phyloP scores from a whole-genome alignment of 352 stramenopile genomes.

The Phytopythium sindhum region DNA sequence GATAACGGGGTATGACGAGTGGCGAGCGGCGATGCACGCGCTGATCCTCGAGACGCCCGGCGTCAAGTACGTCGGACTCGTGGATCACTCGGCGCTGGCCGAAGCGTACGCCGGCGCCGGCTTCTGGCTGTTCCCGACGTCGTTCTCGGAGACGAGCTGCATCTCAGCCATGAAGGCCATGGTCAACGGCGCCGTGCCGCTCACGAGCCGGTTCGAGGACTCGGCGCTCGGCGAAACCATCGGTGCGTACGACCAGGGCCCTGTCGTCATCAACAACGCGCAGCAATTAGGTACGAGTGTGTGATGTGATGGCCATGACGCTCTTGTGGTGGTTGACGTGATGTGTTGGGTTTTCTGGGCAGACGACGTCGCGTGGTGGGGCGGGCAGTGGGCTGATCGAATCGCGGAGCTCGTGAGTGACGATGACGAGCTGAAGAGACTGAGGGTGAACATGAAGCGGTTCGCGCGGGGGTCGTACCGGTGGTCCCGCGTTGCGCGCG shows the following conservation, averaged over 20 bases:
- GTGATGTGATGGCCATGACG: neutral
- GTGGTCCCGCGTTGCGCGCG: conserved; percentile 46
- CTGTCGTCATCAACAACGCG: conserved; percentile 8
- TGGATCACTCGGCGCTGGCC: conserved; percentile 72
- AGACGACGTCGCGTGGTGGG: conserved; percentile 30
- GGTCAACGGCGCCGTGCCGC: conserved; percentile 84
- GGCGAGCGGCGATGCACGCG: conserved; percentile 48
- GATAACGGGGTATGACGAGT: conserved; percentile 52
- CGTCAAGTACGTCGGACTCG: conserved; percentile 76
- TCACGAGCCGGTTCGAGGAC: conserved; percentile 69
- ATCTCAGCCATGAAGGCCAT: conserved; percentile 93
- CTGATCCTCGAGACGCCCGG: conserved; percentile 29
- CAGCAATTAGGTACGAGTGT: conserved; percentile 2
- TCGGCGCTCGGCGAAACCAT: conserved; percentile 74
- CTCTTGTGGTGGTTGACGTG: neutral
- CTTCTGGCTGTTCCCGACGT: conserved; percentile 91
- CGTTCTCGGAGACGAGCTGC: conserved; percentile 89
- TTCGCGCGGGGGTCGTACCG: conserved; percentile 50
- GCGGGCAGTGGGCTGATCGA: conserved; percentile 45
- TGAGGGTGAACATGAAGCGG: conserved; percentile 53
- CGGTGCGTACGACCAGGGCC: conserved; percentile 71
- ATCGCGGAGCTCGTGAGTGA: conserved; percentile 37
- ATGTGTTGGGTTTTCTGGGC: neutral
- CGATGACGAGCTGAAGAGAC: conserved; percentile 15
- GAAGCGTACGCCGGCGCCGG: conserved; percentile 64